Evolutionary conservation across 2,329 filamentous ascomycete species (phyloP), one percentile per base, ranked within the genome.

Genomic region (Ophiostoma fasciatum): DNA sequence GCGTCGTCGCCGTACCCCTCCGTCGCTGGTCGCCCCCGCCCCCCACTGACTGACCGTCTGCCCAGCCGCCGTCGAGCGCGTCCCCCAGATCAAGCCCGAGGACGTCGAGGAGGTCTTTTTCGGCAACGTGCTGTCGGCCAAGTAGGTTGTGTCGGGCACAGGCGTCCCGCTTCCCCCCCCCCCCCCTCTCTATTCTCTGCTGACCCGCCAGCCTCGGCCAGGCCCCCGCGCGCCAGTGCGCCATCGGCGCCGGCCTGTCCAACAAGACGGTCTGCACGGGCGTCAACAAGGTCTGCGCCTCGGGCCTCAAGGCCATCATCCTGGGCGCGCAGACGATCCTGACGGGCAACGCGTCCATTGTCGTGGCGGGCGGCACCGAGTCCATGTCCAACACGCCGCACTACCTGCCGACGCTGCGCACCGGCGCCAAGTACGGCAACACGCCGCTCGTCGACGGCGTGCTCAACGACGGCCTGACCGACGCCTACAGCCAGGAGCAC

Each of bases 261-360:
- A 70, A 92, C 45, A 70, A 71, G 37, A 82, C 81, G 45, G 73
- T 92, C 49, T 82, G 79, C 62, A 98, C 90, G 31, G 93, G 87
- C 35, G 74, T 98, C 54, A 98, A 98, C 78, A 98, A 98, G 68
- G 90, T 98, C 56, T 98, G 90, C 71, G 90, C 90, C 45, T 94
- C 87, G 9, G 78, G 80, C 30, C 66, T 94, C 56, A 98, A 98
- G 69, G 83, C 90, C 48, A 79, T 98, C 54, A 84, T 94, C 47
- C 71, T 98, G 42, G 90, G 82, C 48, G 83, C 88, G 35, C 90
- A 96, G 63, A 94, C 88, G 51, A 98, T 98, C 65, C 85, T 96
- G 59, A 93, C 87, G 36, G 88, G 90, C 48, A 94, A 84, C 56
- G 88, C 88, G 46, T 78, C 83, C 49, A 78, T 94, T 46, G 77